phyloP scores from a whole-genome alignment of 116 monocot species.

The Posidonia oceanica region DNA sequence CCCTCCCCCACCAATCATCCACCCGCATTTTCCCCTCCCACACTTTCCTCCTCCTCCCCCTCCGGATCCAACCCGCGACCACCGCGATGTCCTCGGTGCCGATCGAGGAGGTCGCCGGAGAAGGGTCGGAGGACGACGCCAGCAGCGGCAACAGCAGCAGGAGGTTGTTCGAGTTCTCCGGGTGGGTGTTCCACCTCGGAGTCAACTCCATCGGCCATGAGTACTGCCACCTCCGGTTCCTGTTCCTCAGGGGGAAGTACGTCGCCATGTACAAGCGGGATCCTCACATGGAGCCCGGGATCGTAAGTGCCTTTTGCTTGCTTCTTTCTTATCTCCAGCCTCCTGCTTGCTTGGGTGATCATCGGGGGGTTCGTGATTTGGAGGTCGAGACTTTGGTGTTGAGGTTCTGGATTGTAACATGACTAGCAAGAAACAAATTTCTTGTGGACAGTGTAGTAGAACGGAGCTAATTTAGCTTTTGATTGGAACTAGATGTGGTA shows the following conservation, averaged over 20 bases:
- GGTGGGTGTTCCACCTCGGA: constrained; percentile 90
- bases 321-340: neutral
- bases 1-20: no score
- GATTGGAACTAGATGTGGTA: no score
- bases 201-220: constrained; percentile 77
- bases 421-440: no score
- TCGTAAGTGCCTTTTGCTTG: constrained; percentile 22
- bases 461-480: no score
- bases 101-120: neutral
- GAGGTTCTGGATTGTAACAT: no score
- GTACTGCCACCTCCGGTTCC: constrained; percentile 88
- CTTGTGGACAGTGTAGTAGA: no score
- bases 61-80: no score
- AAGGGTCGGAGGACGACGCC: constrained; percentile 8
- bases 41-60: no score
- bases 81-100: neutral
- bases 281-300: constrained; percentile 38
- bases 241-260: constrained; percentile 42
- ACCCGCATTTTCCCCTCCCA: no score
- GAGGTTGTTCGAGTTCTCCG: constrained; percentile 33
- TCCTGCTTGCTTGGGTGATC: neutral
- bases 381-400: no score
- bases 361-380: no score
- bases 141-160: constrained; percentile 3
- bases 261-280: constrained; percentile 89